Conservation (phyloP, 2,329 filamentous ascomycete genomes). For the Lachnellula subtilissima region DNA sequence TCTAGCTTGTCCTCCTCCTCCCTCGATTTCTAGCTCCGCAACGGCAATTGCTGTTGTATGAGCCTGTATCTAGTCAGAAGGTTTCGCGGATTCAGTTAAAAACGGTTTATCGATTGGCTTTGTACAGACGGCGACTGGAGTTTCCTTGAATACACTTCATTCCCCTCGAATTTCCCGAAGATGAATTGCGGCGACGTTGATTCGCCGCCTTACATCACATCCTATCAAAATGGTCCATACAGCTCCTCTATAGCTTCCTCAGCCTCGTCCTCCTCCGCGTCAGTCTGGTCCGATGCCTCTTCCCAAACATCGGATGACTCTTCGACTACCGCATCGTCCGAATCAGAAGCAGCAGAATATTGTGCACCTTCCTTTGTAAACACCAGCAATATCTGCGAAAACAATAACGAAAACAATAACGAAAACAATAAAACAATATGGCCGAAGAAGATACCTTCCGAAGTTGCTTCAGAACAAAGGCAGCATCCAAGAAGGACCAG, state of each 20-base stretch:
- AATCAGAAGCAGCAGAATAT: constrained; percentile 44
- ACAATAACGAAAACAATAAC: constrained; percentile 28
- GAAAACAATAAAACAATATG: constrained; percentile 29
- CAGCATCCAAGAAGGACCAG: constrained; percentile 58
- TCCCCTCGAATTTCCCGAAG: constrained; percentile 40
- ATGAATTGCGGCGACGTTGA: constrained; percentile 53
- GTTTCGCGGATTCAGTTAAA: constrained; percentile 34
- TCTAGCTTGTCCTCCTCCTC: constrained; percentile 37
- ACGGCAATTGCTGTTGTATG: constrained; percentile 30
- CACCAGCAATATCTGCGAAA: constrained; percentile 29
- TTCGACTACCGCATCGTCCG: constrained; percentile 53
- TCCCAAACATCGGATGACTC: constrained; percentile 67
- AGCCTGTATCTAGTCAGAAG: constrained; percentile 40
- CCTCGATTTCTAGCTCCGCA: constrained; percentile 42
- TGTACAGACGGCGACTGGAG: constrained; percentile 54
- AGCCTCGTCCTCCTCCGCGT: constrained; percentile 70
- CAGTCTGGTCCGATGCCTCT: constrained; percentile 70
- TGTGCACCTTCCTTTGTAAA: constrained; percentile 34
- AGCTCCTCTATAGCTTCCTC: constrained; percentile 68
- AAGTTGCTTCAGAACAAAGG: constrained; percentile 56
- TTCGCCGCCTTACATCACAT: constrained; percentile 48
- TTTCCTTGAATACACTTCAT: constrained; percentile 24
- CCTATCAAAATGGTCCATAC: constrained; percentile 55
- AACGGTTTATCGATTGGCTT: constrained; percentile 45
- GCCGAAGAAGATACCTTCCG: constrained; percentile 34